These are phyloP conservation scores for Phytopythium oedochilum DNA, from an alignment of 352 stramenopile species.

Conservation along the genomic window DNA sequence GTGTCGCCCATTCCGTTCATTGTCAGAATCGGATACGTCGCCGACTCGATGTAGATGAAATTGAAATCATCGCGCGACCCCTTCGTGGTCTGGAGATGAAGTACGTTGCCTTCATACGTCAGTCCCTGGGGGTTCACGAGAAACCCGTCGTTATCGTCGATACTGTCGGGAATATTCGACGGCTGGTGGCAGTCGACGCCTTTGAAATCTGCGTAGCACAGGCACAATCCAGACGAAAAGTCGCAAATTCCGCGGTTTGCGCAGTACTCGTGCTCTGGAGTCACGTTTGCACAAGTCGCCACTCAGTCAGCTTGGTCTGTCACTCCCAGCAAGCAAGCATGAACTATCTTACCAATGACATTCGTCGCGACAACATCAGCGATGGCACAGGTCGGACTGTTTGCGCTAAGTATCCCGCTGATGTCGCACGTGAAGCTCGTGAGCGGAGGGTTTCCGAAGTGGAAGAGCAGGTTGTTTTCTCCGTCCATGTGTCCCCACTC, in stretches of 20 bases:
- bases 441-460: conserved; percentile 72
- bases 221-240: conserved; percentile 57
- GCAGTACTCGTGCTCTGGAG: conserved; percentile 72
- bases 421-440: conserved; percentile 77
- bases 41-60: conserved; percentile 53
- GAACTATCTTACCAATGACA: conserved; percentile 35
- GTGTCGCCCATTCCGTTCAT: conserved; percentile 56
- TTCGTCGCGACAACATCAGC: conserved; percentile 48
- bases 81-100: conserved; percentile 64
- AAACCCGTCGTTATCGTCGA: conserved; percentile 68
- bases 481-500: conserved; percentile 49
- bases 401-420: conserved; percentile 36
- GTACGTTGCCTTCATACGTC: conserved; percentile 48
- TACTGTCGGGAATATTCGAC: conserved; percentile 57
- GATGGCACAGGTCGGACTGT: conserved; percentile 55
- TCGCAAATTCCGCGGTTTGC: conserved; percentile 77
- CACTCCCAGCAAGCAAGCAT: background rate
- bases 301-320: conserved; percentile 1
- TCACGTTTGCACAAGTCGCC: background rate
- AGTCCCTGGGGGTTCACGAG: conserved; percentile 54
- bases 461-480: conserved; percentile 83
- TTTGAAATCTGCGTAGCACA: conserved; percentile 76
- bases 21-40: conserved; percentile 33
- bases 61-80: conserved; percentile 51
- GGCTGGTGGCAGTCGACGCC: conserved; percentile 64